These are phyloP conservation scores for Hemisphaericaspora xylofermentans DNA, from an alignment of 1,139 yeast species.

Conservation along the genomic window DNA sequence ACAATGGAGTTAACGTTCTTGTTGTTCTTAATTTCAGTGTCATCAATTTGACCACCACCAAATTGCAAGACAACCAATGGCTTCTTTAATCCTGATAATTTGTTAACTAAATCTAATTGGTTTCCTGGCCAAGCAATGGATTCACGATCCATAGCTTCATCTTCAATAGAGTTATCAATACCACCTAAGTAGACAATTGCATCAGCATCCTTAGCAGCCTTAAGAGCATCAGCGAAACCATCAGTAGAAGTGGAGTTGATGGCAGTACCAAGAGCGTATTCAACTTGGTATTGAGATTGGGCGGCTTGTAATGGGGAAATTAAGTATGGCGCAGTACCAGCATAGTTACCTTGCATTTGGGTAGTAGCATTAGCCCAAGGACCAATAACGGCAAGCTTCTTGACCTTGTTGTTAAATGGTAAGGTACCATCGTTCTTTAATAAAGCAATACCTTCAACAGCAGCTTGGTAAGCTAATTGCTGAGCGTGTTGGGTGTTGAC, in stretches of 20 bases:
- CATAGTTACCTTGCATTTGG: constrained; percentile 9
- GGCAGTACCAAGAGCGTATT: constrained; percentile 8
- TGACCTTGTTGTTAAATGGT: constrained; percentile 6
- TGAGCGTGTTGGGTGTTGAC: constrained; percentile 8
- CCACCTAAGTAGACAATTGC: constrained; percentile 10
- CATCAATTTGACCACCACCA: constrained; percentile 11
- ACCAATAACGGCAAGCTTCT: constrained; percentile 8
- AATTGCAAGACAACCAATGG: constrained; percentile 9
- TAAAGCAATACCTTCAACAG: constrained; percentile 10
- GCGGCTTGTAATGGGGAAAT: constrained; percentile 9
- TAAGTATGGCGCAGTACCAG: constrained; percentile 8
- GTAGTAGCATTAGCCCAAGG: constrained; percentile 10
- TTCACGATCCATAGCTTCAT: constrained; percentile 9
- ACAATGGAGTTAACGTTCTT: constrained; percentile 7
- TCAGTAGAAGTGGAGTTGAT: constrained; percentile 9
- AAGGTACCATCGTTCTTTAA: constrained; percentile 10
- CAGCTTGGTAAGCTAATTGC: constrained; percentile 9
- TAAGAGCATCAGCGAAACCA: constrained; percentile 7
- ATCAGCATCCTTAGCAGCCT: constrained; percentile 8
- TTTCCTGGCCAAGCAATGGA: constrained; percentile 9
- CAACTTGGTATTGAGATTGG: constrained; percentile 6
- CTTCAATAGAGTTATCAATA: constrained; percentile 9
- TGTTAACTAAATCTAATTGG: constrained; percentile 8
- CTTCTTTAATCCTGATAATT: constrained; percentile 7
- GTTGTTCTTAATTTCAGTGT: constrained; percentile 7